Evolutionary conservation across 2,329 filamentous ascomycete species (phyloP).

Genomic region (Hypoxylon sp.): DNA sequence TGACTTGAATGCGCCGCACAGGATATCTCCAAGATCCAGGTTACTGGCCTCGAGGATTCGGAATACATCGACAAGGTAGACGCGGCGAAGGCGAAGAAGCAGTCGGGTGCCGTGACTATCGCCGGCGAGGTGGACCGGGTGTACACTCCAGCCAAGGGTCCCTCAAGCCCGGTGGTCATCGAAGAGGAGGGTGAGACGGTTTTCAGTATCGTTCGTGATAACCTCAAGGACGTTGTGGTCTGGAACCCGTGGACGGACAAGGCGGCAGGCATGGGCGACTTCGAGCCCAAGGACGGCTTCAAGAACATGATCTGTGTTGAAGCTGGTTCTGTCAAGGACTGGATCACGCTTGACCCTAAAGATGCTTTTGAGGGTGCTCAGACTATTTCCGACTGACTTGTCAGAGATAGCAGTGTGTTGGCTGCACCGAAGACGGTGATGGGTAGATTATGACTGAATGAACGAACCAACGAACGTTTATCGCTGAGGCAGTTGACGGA

Average conservation of each 20-base stretch:
- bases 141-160: slow-evolving; percentile 79
- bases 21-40: slow-evolving; percentile 82
- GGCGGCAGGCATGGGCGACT: slow-evolving; percentile 85
- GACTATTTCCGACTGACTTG: slow-evolving; percentile 61
- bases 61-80: slow-evolving; percentile 89
- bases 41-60: slow-evolving; percentile 83
- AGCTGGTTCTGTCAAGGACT: slow-evolving; percentile 85
- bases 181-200: slow-evolving; percentile 73
- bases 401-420: background rate
- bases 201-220: slow-evolving; percentile 85
- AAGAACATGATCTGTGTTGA: slow-evolving; percentile 96
- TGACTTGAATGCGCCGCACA: slow-evolving; percentile 56
- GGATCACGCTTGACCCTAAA: slow-evolving; percentile 87
- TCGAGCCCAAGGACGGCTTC: slow-evolving; percentile 89
- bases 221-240: slow-evolving; percentile 88
- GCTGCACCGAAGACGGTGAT: slow-evolving; percentile 3
- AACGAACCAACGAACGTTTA: slow-evolving; percentile 10
- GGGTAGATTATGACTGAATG: slow-evolving; percentile 35
- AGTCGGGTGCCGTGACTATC: slow-evolving; percentile 76
- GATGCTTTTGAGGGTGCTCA: slow-evolving; percentile 75
- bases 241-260: slow-evolving; percentile 98
- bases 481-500: slow-evolving; percentile 3
- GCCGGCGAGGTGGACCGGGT: slow-evolving; percentile 88
- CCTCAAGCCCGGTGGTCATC: slow-evolving; percentile 71
- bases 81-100: slow-evolving; percentile 73